Percentiles rank a stretch among this genome's conserved stretches.
Evolutionary conservation across 176 grass and related monocot genomes (phyloP).

Genomic region (Musa beccarii): DNA sequence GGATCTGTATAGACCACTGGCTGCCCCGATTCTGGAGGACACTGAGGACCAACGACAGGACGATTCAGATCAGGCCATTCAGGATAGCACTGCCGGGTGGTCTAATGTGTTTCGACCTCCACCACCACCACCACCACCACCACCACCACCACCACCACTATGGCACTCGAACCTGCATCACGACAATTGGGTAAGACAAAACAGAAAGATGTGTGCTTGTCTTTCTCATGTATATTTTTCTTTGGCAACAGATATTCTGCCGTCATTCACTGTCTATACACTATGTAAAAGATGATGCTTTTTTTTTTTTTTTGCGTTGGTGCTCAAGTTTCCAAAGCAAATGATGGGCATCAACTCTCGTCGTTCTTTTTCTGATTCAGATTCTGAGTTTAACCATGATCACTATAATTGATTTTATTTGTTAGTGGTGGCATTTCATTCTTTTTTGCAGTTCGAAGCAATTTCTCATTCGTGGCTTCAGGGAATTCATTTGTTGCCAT

Average conservation of each 20-base stretch:
- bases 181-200: slow-evolving; percentile 79
- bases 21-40: slow-evolving; percentile 25
- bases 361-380: background rate
- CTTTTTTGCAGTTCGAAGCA: background rate
- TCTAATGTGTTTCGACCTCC: slow-evolving; percentile 61
- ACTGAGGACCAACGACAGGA: slow-evolving; percentile 15
- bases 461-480: background rate
- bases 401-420: background rate
- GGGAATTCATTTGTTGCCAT: background rate
- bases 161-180: slow-evolving; percentile 70
- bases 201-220: slow-evolving; percentile 63
- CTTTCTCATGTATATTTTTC: slow-evolving; percentile 14
- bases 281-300: too few relatives aligned
- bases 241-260: background rate
- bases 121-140: slow-evolving; percentile 58
- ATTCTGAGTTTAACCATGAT: background rate
- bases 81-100: slow-evolving; percentile 25
- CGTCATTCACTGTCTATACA: background rate
- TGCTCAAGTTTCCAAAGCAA: background rate
- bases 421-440: background rate
- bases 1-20: slow-evolving; percentile 46
- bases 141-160: slow-evolving; percentile 54
- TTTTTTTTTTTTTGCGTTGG: background rate
- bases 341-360: background rate
- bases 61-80: slow-evolving; percentile 28